These are phyloP conservation scores for Fusarium marasasianum DNA, from an alignment of 2,329 filamentous ascomycete species.

Conservation along the genomic window DNA sequence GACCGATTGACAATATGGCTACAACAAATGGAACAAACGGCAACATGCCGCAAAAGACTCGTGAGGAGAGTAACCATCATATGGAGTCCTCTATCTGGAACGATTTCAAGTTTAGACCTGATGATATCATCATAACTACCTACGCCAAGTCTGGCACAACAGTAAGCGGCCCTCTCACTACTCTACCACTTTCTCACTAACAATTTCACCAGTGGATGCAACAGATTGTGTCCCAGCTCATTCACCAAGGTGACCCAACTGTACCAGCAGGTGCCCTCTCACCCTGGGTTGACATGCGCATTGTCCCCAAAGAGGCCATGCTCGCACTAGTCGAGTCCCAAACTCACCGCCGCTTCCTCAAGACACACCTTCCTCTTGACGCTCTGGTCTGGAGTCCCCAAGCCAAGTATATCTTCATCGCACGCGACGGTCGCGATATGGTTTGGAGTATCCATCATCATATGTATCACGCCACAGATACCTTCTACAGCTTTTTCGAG, in stretches of 20 bases:
- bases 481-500: slow-evolving; percentile 1
- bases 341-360: slow-evolving; percentile 4
- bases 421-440: slow-evolving; percentile 7
- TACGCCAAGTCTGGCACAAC: slow-evolving; percentile 17
- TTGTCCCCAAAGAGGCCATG: background rate
- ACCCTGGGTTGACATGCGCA: slow-evolving; percentile 5
- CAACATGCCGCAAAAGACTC: slow-evolving; percentile 9
- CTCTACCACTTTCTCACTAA: accelerated
- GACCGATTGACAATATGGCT: background rate
- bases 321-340: background rate
- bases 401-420: slow-evolving; percentile 18
- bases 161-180: background rate
- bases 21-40: background rate
- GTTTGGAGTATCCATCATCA: slow-evolving; percentile 11
- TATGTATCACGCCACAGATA: background rate
- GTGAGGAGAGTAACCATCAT: slow-evolving; percentile 11
- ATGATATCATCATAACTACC: slow-evolving; percentile 12
- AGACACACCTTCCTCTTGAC: slow-evolving; percentile 5
- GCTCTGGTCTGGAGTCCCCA: background rate
- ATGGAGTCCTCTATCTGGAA: slow-evolving; percentile 21
- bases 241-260: background rate
- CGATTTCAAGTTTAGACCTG: background rate
- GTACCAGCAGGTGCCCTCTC: background rate
- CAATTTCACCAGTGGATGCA: background rate
- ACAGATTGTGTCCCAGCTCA: slow-evolving; percentile 7